phyloP scores from a whole-genome alignment of 2,329 filamentous ascomycete genomes.

The Lasiodiplodia sp. region DNA sequence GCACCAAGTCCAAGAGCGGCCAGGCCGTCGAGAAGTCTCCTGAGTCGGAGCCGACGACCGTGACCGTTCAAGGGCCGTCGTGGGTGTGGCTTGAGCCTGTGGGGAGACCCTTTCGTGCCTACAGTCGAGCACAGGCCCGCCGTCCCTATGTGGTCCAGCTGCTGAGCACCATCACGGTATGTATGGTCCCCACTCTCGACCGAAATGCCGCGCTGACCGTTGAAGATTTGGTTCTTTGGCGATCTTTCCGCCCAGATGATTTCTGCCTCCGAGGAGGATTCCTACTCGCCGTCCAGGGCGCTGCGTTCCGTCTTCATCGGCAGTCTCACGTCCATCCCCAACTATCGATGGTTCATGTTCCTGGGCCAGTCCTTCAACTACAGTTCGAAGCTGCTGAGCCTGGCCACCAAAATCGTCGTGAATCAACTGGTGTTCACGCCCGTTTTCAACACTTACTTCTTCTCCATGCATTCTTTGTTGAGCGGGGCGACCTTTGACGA shows the following conservation, averaged over 20 bases:
- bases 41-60: constrained; percentile 5
- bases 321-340: constrained; percentile 74
- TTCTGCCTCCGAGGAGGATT: constrained; percentile 32
- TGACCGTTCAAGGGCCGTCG: constrained; percentile 51
- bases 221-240: constrained; percentile 73
- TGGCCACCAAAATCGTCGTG: constrained; percentile 78
- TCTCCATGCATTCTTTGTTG: constrained; percentile 58
- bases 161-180: constrained; percentile 68
- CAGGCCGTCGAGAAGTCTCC: constrained; percentile 9
- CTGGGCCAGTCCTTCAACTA: constrained; percentile 86
- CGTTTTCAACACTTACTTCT: constrained; percentile 60
- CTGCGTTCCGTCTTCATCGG: constrained; percentile 77
- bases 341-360: constrained; percentile 84
- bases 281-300: constrained; percentile 75
- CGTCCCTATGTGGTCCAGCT: constrained; percentile 83
- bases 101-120: constrained; percentile 59
- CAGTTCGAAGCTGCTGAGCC: constrained; percentile 71
- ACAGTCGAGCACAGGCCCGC: constrained; percentile 73
- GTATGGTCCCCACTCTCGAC: constrained; percentile 12
- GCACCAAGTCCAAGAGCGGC: background rate
- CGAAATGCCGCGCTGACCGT: constrained; percentile 3
- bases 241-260: constrained; percentile 81
- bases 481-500: constrained; percentile 69
- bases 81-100: constrained; percentile 57
- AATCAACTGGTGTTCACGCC: constrained; percentile 86